Percentiles rank a stretch among this genome's conserved stretches.
phyloP scores from a whole-genome alignment of 495 filamentous ascomycete species.

The Annulohypoxylon bovei region DNA sequence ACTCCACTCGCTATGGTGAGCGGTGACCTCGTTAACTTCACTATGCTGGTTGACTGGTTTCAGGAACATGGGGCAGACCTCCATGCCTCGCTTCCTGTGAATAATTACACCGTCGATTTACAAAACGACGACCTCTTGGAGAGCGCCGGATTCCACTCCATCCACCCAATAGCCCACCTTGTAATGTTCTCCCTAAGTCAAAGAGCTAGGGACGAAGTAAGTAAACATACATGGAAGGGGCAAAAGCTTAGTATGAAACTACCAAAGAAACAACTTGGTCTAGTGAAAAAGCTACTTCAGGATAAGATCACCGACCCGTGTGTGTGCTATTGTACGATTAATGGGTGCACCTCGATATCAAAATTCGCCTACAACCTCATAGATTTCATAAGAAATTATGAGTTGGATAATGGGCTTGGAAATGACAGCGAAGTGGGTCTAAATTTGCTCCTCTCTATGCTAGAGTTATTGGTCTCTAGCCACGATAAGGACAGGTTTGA shows the following conservation, averaged over 20 bases:
- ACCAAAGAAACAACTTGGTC: not conserved
- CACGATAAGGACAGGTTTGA: too few species aligned
- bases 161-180: not conserved
- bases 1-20: not conserved
- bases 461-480: too few species aligned
- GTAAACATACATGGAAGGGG: too few species aligned
- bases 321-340: conserved; percentile 10
- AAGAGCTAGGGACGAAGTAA: not conserved
- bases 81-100: not conserved
- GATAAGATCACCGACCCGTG: conserved; percentile 4
- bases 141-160: not conserved
- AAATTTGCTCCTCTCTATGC: too few species aligned
- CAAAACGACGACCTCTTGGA: not conserved
- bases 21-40: too few species aligned
- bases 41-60: conserved; percentile 13
- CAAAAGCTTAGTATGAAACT: too few species aligned
- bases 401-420: too few species aligned
- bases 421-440: too few species aligned
- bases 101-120: not conserved
- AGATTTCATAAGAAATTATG: too few species aligned
- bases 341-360: conserved; percentile 9
- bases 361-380: not conserved
- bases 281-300: not conserved
- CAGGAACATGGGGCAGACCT: conserved; percentile 13
- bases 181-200: too few species aligned